phyloP scores from a whole-genome alignment of 805 yeast genomes.

The Metahyphopichia silvanorum region DNA sequence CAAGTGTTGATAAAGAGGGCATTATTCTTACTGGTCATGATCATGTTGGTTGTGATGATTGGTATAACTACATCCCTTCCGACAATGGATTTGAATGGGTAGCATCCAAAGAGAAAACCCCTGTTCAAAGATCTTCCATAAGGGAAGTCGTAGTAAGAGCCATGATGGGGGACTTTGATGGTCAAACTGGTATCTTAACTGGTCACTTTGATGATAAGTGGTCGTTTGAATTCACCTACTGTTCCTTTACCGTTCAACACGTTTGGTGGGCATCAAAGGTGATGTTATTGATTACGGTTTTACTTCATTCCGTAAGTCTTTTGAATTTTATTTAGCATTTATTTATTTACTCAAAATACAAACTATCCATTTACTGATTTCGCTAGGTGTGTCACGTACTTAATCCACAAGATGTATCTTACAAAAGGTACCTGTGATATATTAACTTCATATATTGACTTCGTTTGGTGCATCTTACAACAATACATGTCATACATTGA shows the following conservation, averaged over 20 bases:
- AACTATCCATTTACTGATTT: no score
- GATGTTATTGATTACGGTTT: constrained; percentile 24
- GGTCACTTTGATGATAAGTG: constrained; percentile 63
- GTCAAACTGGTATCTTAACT: constrained; percentile 81
- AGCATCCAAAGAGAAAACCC: constrained; percentile 43
- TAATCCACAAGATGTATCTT: no score
- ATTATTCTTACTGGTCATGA: constrained; percentile 92
- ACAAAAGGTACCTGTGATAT: no score
- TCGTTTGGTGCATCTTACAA: no score
- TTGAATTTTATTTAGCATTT: no score
- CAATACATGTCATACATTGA: no score
- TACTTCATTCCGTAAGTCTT: constrained; percentile 21
- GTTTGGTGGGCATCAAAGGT: constrained; percentile 92
- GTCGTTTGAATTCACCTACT: constrained; percentile 68
- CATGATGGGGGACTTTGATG: constrained; percentile 95
- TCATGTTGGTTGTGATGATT: constrained; percentile 86
- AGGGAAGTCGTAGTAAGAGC: constrained; percentile 84
- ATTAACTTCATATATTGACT: no score
- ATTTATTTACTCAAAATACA: no score
- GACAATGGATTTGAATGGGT: constrained; percentile 49
- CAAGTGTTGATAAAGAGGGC: constrained; percentile 61
- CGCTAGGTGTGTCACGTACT: no score
- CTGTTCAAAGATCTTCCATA: constrained; percentile 32
- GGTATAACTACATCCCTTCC: constrained; percentile 44
- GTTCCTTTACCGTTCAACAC: constrained; percentile 85